Evolutionary conservation across 306 rosid genomes (phyloP).

Genomic region (Dryas octopetala): DNA sequence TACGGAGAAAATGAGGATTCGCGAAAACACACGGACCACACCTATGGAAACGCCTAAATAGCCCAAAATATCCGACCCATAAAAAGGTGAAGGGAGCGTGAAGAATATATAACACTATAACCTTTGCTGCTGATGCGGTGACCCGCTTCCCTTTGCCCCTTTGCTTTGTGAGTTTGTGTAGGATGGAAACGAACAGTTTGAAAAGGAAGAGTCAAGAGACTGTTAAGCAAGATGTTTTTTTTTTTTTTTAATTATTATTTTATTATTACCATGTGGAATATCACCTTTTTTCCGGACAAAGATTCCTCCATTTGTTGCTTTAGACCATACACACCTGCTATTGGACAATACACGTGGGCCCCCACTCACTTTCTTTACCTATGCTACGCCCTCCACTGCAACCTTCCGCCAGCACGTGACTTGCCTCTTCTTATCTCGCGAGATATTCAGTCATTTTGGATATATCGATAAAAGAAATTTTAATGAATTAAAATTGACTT

Average conservation of each 20-base stretch:
- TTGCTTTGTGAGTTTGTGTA: too few species aligned
- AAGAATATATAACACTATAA: too few species aligned
- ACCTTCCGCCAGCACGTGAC: constrained; percentile 21
- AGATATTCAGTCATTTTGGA: neutral
- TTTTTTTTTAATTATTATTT: neutral
- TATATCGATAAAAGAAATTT: too few species aligned
- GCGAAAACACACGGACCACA: too few species aligned
- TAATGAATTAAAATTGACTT: too few species aligned
- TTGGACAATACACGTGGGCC: constrained; percentile 29
- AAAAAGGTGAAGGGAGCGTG: neutral
- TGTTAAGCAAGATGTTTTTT: neutral
- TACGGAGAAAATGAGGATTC: too few species aligned
- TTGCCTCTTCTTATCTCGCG: neutral
- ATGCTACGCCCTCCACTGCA: neutral
- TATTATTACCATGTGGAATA: neutral
- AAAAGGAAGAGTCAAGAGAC: too few species aligned
- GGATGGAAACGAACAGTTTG: constrained; percentile 4
- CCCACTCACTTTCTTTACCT: constrained; percentile 10
- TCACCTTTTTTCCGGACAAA: neutral
- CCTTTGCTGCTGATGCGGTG: too few species aligned
- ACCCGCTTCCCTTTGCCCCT: too few species aligned
- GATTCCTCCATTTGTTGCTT: constrained; percentile 31
- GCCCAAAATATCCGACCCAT: neutral
- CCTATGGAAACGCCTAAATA: neutral
- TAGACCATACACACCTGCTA: constrained; percentile 12